Conservation (phyloP, 2,329 filamentous ascomycete species). For the Aspergillus cejpii region DNA sequence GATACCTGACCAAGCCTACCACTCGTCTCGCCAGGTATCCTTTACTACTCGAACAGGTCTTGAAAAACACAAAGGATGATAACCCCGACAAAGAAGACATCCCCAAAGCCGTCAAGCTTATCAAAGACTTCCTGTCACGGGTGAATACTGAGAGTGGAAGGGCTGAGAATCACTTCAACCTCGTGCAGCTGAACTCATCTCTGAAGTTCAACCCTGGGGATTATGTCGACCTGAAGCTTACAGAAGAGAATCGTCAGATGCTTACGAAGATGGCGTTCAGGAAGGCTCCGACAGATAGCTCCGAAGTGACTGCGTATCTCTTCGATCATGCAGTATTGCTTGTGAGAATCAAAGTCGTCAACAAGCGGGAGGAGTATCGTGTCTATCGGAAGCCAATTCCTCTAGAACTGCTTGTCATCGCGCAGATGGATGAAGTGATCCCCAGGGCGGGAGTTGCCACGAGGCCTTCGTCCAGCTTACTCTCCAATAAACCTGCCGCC, state of each 20-base stretch:
- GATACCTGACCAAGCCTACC: constrained; percentile 95
- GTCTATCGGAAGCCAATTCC: constrained; percentile 95
- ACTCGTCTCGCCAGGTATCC: constrained; percentile 92
- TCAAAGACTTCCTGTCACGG: constrained; percentile 75
- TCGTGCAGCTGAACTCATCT: constrained; percentile 84
- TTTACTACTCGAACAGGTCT: constrained; percentile 78
- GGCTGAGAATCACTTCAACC: constrained; percentile 94
- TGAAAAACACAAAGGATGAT: constrained; percentile 84
- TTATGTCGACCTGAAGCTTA: constrained; percentile 86
- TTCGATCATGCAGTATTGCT: constrained; percentile 94
- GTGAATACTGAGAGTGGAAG: constrained; percentile 96
- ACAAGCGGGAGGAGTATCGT: constrained; percentile 89
- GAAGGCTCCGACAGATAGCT: constrained; percentile 79
- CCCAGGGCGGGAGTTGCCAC: constrained; percentile 73
- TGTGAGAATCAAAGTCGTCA: constrained; percentile 82
- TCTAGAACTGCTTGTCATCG: constrained; percentile 83
- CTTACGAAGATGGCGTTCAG: constrained; percentile 93
- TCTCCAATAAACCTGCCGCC: constrained; percentile 52
- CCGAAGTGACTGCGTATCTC: constrained; percentile 88
- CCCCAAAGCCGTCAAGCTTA: constrained; percentile 77
- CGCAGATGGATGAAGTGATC: constrained; percentile 95
- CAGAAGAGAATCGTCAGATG: constrained; percentile 85
- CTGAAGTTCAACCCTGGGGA: constrained; percentile 86
- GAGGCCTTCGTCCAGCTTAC: constrained; percentile 78
- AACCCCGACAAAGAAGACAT: constrained; percentile 89